These are phyloP conservation scores for Bertia moriformis DNA, from an alignment of 2,329 filamentous ascomycete genomes.

Conservation along the genomic window DNA sequence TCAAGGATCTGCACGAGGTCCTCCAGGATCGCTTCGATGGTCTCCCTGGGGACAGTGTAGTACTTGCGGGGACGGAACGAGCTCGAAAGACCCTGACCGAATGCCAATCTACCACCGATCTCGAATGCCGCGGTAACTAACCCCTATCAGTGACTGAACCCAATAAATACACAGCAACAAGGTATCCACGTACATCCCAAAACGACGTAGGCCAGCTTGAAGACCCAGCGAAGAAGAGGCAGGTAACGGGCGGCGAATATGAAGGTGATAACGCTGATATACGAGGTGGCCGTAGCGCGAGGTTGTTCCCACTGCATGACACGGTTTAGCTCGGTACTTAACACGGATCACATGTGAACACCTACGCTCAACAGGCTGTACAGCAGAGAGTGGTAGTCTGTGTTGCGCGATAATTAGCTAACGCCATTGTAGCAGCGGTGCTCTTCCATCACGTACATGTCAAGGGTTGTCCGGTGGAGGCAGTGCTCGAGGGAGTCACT, in stretches of 20 bases:
- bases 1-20: slow-evolving; percentile 51
- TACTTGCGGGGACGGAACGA: slow-evolving; percentile 49
- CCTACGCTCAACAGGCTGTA: slow-evolving; percentile 48
- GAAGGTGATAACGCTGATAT: slow-evolving; percentile 34
- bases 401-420: background rate
- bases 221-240: slow-evolving; percentile 42
- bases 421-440: background rate
- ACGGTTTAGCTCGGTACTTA: background rate
- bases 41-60: slow-evolving; percentile 51
- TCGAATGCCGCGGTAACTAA: slow-evolving; percentile 40
- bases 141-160: background rate
- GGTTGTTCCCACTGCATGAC: slow-evolving; percentile 51
- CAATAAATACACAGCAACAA: background rate
- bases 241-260: slow-evolving; percentile 51
- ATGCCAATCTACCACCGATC: slow-evolving; percentile 33
- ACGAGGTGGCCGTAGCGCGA: slow-evolving; percentile 46
- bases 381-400: slow-evolving; percentile 54
- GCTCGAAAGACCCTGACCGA: slow-evolving; percentile 42
- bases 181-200: slow-evolving; percentile 32
- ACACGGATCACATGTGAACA: slow-evolving; percentile 4
- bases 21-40: slow-evolving; percentile 42
- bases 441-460: slow-evolving; percentile 29
- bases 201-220: slow-evolving; percentile 42
- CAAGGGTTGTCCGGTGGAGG: slow-evolving; percentile 44
- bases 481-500: slow-evolving; percentile 32